Percentiles rank a stretch among this genome's conserved stretches.
phyloP scores from a whole-genome alignment of 306 rosid genomes.

The Benincasa hispida region DNA sequence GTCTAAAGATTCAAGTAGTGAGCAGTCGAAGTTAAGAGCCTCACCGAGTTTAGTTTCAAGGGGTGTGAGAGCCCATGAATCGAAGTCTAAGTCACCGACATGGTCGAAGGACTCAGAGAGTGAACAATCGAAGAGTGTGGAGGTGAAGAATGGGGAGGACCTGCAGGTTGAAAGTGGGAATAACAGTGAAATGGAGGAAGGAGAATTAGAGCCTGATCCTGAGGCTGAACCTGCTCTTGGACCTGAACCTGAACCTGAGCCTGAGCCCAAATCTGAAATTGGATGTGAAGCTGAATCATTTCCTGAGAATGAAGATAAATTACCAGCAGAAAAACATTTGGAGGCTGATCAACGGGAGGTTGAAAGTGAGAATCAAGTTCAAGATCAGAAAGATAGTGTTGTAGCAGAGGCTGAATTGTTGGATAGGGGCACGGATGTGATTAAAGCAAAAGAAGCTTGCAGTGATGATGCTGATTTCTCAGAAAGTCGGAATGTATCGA shows the following conservation, averaged over 20 bases:
- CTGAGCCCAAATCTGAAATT: conserved; percentile 3
- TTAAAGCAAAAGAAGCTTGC: conserved; percentile 16
- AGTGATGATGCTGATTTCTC: conserved; percentile 18
- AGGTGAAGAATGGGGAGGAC: conserved; percentile 45
- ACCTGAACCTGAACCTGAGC: background rate
- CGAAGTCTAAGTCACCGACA: conserved; percentile 44
- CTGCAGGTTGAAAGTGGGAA: conserved; percentile 40
- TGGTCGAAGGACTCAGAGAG: conserved; percentile 85
- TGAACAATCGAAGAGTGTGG: conserved; percentile 79
- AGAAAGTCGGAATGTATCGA: conserved; percentile 16
- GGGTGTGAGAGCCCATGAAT: conserved; percentile 22
- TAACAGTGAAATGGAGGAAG: conserved; percentile 76
- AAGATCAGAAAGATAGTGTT: conserved; percentile 12
- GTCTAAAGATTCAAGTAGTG: conserved; percentile 38
- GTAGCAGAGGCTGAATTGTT: conserved; percentile 14
- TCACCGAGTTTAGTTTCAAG: conserved; percentile 15
- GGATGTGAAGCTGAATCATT: conserved; percentile 7
- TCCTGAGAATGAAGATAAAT: conserved; percentile 16
- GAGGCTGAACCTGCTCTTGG: conserved; percentile 2
- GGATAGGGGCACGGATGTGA: conserved; percentile 7
- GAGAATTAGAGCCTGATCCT: conserved; percentile 60
- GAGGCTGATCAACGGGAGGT: conserved; percentile 15
- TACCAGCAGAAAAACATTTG: background rate
- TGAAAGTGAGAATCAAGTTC: conserved; percentile 17
- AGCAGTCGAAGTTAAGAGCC: conserved; percentile 27